Base-by-base conservation (phyloP, 1,284 basidiomycete species). In the Hymenochaete sp. region DNA sequence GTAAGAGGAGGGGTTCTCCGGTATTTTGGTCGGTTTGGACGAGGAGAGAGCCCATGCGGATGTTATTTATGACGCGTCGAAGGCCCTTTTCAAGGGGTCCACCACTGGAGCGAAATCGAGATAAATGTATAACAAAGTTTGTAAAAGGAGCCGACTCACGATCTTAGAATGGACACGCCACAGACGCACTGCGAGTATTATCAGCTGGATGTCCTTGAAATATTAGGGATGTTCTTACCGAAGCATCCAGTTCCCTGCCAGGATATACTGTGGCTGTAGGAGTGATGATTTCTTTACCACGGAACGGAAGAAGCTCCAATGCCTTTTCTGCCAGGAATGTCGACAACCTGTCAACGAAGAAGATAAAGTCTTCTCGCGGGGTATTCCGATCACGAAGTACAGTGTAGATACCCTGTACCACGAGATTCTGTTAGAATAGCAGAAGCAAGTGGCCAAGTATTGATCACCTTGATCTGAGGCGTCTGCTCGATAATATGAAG, bases 51-150 rank as follows among this genome's bases (percentile, higher is more conserved):
- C 95, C 95, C 16, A 97, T 73, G 0, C 85, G 78, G 2, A 90
- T 85, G 55, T 96, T 85, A 37, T 86, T 82, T 45, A 97, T 77
- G 4, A 95, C 92, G 21, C 93, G 72, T 28, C 82, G 75, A 16
- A 98, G 79, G n/a, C 95, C 93, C 40, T 82, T 81, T 59, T 95
- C 89, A 24, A 98, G 75, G 1, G 90, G 87, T 3, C 90, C 89
- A 6, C 93, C 93, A 27, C 84, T 88, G 52, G 13, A 48, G n/a
- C 16, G 13, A 38, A 37, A 14, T 33, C 10, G 2, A 42, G 42
- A 11, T 4, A 38, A 14, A 14, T 38, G 10, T 44, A 32, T 18
- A 29, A 31, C 25, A 21, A 11, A 7, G 46, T 29, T 16, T 36
- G 3, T 19, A 11, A 26, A 3, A 22, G 14, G 18, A 9, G 28